Conservation (phyloP, 257 asterid genomes). For the Lycium barbarum region DNA sequence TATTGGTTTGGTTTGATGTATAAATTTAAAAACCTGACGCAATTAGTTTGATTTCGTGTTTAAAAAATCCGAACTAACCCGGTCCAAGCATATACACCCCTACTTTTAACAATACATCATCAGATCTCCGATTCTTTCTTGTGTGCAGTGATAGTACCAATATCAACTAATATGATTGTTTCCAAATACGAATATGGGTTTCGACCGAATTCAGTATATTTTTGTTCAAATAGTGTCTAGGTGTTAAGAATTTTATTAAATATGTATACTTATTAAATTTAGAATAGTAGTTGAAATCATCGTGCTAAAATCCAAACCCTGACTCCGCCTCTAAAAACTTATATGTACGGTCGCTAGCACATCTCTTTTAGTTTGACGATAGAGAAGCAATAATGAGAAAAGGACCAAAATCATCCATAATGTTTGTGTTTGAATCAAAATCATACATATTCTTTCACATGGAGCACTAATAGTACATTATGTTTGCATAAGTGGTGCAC, state of each 20-base stretch:
- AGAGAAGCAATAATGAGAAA: no score
- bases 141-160: not conserved
- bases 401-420: no score
- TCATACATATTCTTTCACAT: no score
- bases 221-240: accelerated
- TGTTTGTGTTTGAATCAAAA: no score
- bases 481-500: no score
- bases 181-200: not conserved
- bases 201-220: not conserved
- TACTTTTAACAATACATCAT: not conserved
- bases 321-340: not conserved
- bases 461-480: no score
- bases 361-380: not conserved
- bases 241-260: not conserved
- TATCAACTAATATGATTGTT: not conserved
- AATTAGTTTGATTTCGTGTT: no score
- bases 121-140: not conserved
- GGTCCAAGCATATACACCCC: no score
- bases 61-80: no score
- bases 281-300: not conserved
- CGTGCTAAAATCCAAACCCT: not conserved
- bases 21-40: no score
- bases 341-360: not conserved
- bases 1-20: no score
- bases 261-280: not conserved